Conservation (phyloP, 805 yeast genomes). For the Candida sphagnicola region DNA sequence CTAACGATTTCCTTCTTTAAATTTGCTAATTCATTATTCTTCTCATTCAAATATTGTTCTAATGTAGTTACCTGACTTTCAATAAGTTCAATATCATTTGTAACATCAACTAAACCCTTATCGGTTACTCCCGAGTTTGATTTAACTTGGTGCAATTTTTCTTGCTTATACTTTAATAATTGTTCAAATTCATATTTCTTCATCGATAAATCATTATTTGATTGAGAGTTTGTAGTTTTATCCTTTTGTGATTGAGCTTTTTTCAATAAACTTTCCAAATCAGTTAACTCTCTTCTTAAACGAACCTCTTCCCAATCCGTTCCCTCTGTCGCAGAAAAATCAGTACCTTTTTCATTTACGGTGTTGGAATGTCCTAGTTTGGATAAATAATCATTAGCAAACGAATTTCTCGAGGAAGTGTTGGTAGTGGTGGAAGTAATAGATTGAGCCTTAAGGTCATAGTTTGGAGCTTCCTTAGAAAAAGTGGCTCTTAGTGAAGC, state of each 20-base stretch:
- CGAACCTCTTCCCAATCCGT: conserved; percentile 93
- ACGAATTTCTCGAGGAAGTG: conserved; percentile 22
- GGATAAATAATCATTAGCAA: conserved; percentile 53
- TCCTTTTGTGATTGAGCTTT: conserved; percentile 22
- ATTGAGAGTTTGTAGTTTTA: conserved; percentile 8
- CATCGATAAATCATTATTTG: conserved; percentile 20
- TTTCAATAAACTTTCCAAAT: conserved; percentile 62
- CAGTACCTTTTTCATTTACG: conserved; percentile 50
- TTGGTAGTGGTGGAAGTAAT: conserved; percentile 20
- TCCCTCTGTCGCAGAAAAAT: conserved; percentile 67
- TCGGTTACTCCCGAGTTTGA: conserved; percentile 4
- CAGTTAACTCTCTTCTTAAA: conserved; percentile 71
- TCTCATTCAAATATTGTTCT: conserved; percentile 61
- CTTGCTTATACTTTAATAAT: conserved; percentile 71
- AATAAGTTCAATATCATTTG: conserved; percentile 62
- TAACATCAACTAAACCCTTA: conserved; percentile 47
- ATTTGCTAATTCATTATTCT: conserved; percentile 55
- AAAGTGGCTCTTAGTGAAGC: conserved; percentile 87
- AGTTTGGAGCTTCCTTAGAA: conserved; percentile 77
- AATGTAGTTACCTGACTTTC: conserved; percentile 73
- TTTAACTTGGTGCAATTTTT: conserved; percentile 36
- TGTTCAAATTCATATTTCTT: conserved; percentile 72
- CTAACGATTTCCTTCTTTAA: conserved; percentile 41
- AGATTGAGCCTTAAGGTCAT: conserved; percentile 44
- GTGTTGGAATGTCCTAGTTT: conserved; percentile 52